Conservation (phyloP, 768 basidiomycete genomes). For the Hygrophorus pudorinus region DNA sequence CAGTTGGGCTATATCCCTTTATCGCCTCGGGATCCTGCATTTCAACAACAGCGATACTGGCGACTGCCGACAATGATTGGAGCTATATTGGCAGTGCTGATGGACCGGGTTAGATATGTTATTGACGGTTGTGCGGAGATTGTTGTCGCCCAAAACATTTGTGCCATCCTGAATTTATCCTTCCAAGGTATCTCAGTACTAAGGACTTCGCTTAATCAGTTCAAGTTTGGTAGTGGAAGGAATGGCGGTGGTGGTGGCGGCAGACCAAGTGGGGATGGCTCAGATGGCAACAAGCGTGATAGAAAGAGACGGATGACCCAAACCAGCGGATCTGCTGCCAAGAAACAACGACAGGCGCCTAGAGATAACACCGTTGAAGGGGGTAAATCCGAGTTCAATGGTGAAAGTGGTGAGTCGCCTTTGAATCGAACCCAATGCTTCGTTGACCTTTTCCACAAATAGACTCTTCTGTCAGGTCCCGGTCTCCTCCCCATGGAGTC, state of each 20-base stretch:
- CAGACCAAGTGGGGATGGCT: background rate
- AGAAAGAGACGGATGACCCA: background rate
- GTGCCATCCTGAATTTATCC: background rate
- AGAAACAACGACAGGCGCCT: too few species aligned
- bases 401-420: constrained; percentile 1
- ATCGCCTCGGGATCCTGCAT: background rate
- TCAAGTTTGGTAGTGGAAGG: background rate
- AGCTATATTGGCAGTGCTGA: constrained; percentile 2
- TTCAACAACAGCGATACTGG: too few species aligned
- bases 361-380: background rate
- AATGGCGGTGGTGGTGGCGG: background rate
- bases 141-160: background rate
- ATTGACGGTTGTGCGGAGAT: constrained; percentile 1
- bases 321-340: background rate
- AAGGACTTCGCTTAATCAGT: too few species aligned
- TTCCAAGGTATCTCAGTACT: background rate
- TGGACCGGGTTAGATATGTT: constrained; percentile 2
- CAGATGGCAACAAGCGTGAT: background rate
- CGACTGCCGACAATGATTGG: too few species aligned
- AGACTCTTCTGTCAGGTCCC: constrained; percentile 1
- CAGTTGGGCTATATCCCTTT: too few species aligned
- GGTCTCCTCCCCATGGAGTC: constrained; percentile 3
- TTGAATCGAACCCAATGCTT: background rate
- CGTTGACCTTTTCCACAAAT: background rate
- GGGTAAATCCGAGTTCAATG: background rate